phyloP scores from a whole-genome alignment of 495 filamentous ascomycete genomes.

The Thermochaetoides thermophila region DNA sequence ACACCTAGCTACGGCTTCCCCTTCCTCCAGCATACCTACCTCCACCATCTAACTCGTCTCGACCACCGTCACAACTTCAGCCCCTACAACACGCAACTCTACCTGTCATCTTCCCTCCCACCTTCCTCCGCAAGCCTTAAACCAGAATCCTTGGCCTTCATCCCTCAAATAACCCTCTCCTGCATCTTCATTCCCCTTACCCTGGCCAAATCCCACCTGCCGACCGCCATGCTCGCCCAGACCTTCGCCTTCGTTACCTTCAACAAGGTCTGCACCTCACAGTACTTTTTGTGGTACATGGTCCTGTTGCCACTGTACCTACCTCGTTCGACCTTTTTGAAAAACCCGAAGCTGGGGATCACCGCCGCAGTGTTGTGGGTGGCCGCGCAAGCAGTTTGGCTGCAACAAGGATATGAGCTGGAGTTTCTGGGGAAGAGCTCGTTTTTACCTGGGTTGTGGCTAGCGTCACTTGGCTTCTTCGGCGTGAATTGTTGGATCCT shows the following conservation, averaged over 20 bases:
- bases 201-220: slow-evolving; percentile 68
- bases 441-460: slow-evolving; percentile 73
- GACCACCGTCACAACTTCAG: slow-evolving; percentile 98
- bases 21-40: slow-evolving; percentile 78
- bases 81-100: slow-evolving; percentile 83
- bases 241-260: slow-evolving; percentile 95
- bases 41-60: slow-evolving; percentile 82
- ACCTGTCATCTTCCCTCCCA: slow-evolving; percentile 50
- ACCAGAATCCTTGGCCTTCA: slow-evolving; percentile 70
- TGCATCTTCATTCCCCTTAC: slow-evolving; percentile 61
- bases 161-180: slow-evolving; percentile 71
- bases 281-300: slow-evolving; percentile 98
- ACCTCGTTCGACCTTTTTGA: slow-evolving; percentile 57
- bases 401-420: slow-evolving; percentile 74
- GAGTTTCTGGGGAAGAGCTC: slow-evolving; percentile 81
- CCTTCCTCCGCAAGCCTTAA: slow-evolving; percentile 16
- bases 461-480: slow-evolving; percentile 64
- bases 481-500: slow-evolving; percentile 75
- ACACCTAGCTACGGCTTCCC: slow-evolving; percentile 44
- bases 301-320: slow-evolving; percentile 86
- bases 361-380: slow-evolving; percentile 57
- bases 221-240: slow-evolving; percentile 90
- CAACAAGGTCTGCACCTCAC: slow-evolving; percentile 96
- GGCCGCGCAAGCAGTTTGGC: slow-evolving; percentile 57
- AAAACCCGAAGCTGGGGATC: slow-evolving; percentile 42